Evolutionary conservation across 306 rosid species (phyloP).

Genomic region (Mimosa pudica): DNA sequence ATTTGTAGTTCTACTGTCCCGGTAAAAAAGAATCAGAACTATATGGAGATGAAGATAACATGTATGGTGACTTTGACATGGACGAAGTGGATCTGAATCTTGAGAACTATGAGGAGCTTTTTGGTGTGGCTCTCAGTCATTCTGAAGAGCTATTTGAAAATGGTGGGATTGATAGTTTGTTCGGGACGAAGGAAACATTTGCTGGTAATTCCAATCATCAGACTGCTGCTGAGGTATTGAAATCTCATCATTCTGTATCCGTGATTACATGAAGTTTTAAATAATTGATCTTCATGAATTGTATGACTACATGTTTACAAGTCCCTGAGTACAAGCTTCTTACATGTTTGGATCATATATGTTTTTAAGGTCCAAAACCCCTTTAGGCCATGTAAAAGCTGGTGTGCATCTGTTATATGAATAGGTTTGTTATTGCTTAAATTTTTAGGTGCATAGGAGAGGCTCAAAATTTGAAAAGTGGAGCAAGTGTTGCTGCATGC

Average conservation of each 20-base stretch:
- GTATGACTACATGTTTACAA: neutral
- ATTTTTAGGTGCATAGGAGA: neutral
- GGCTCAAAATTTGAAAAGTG: neutral
- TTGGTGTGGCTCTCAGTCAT: slow-evolving; percentile 73
- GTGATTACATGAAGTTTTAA: slow-evolving; percentile 6
- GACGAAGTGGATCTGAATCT: slow-evolving; percentile 83
- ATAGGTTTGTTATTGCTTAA: neutral
- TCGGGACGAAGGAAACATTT: slow-evolving; percentile 57
- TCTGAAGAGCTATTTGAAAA: slow-evolving; percentile 87
- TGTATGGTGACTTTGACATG: slow-evolving; percentile 73
- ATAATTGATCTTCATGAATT: slow-evolving; percentile 12
- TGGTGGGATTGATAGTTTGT: slow-evolving; percentile 94
- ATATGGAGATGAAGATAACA: slow-evolving; percentile 53
- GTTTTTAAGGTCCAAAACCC: neutral
- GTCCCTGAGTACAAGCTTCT: no score
- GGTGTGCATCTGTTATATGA: neutral
- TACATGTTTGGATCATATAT: no score
- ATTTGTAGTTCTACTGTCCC: slow-evolving; percentile 64
- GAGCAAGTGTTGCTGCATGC: no score
- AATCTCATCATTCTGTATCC: slow-evolving; percentile 32
- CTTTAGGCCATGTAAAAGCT: slow-evolving; percentile 9
- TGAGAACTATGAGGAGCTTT: slow-evolving; percentile 88
- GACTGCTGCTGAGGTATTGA: slow-evolving; percentile 74
- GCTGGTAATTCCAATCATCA: slow-evolving; percentile 65
- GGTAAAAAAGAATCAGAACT: slow-evolving; percentile 47